phyloP scores from a whole-genome alignment of 2,329 filamentous ascomycete species.

The Sclerotiophoma versabilis region DNA sequence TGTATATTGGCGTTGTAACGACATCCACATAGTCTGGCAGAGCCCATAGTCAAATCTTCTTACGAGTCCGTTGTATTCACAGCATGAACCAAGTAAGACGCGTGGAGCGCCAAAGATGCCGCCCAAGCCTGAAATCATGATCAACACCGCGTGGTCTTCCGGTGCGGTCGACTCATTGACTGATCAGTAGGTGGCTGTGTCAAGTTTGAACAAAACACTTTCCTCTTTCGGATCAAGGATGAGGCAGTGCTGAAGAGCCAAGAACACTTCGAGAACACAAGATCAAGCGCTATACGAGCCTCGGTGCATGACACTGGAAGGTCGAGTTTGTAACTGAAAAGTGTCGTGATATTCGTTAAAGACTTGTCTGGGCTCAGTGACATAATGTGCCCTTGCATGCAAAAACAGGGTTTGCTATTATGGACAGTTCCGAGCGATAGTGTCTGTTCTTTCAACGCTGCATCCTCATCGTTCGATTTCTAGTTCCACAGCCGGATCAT shows the following conservation, averaged over 20 bases:
- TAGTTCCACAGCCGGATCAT: constrained; percentile 32
- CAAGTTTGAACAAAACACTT: neutral
- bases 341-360: neutral
- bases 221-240: neutral
- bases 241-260: neutral
- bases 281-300: neutral
- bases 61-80: no score
- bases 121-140: no score
- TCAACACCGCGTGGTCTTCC: no score
- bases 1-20: no score
- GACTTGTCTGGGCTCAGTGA: neutral
- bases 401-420: neutral
- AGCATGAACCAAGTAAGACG: no score
- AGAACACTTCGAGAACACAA: neutral
- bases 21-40: no score
- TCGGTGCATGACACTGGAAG: neutral
- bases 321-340: neutral
- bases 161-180: no score
- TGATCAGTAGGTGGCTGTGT: no score
- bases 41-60: no score
- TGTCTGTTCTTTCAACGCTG: neutral
- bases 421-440: neutral
- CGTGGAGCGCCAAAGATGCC: no score
- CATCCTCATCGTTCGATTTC: neutral
- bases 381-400: no score